Evolutionary conservation across 2,329 filamentous ascomycete genomes (phyloP).

Genomic region (Sphaerulina vaccinii): DNA sequence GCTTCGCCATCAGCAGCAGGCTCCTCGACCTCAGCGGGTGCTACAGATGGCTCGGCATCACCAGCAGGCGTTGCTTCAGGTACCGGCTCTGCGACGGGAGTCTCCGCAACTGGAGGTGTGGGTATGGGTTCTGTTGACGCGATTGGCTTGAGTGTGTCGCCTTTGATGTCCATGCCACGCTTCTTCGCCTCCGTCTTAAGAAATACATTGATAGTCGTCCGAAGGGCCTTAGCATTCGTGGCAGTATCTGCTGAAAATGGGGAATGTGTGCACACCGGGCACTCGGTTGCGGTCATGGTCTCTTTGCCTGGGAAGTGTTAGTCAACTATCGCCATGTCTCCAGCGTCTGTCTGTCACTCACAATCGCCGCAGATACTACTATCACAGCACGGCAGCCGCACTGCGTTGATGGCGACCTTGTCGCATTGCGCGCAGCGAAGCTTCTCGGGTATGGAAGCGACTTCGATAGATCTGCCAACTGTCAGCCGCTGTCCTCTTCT

Average conservation of each 20-base stretch:
- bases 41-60: slow-evolving; percentile 14
- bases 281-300: slow-evolving; percentile 55
- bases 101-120: slow-evolving; percentile 12
- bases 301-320: slow-evolving; percentile 62
- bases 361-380: slow-evolving; percentile 90
- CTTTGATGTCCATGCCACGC: slow-evolving; percentile 28
- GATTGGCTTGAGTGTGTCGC: slow-evolving; percentile 20
- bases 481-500: slow-evolving; percentile 13
- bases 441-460: slow-evolving; percentile 92
- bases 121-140: slow-evolving; percentile 20
- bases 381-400: slow-evolving; percentile 90
- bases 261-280: slow-evolving; percentile 89
- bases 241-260: slow-evolving; percentile 84
- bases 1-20: slow-evolving; percentile 3
- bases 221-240: slow-evolving; percentile 83
- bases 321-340: slow-evolving; percentile 20
- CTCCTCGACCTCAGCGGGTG: slow-evolving; percentile 10
- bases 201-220: slow-evolving; percentile 89
- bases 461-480: slow-evolving; percentile 63
- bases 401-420: slow-evolving; percentile 85
- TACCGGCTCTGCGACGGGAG: slow-evolving; percentile 6
- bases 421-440: slow-evolving; percentile 92
- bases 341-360: slow-evolving; percentile 48
- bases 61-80: slow-evolving; percentile 10
- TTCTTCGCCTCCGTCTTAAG: slow-evolving; percentile 82